These are phyloP conservation scores for Rhizoclosmatium globosum DNA, from an alignment of 192 early-diverging fungal genomes.

Conservation along the genomic window DNA sequence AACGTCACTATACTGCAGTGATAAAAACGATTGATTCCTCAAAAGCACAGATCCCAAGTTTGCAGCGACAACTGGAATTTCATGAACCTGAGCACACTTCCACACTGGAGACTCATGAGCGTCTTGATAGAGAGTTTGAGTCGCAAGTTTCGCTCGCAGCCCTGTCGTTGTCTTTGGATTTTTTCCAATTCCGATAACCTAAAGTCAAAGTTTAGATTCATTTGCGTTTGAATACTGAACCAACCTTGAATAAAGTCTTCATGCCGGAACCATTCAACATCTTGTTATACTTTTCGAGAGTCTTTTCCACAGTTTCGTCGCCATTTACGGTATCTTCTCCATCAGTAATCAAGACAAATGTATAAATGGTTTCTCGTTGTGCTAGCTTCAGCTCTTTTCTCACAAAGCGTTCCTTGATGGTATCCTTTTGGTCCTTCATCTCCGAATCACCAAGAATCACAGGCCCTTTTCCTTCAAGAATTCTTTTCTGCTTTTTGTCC, in stretches of 20 bases:
- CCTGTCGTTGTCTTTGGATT: not conserved
- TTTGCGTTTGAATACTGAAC: not conserved
- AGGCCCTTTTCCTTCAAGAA: not conserved
- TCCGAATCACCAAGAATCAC: not conserved
- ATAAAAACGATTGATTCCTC: not conserved
- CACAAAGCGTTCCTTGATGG: not conserved
- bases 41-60: not conserved
- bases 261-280: not conserved
- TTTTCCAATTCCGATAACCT: conserved; percentile 15
- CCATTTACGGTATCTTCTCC: not conserved
- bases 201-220: not conserved
- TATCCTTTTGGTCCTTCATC: not conserved
- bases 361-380: not conserved
- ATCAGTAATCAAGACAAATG: conserved; percentile 7
- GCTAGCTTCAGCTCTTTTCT: not conserved
- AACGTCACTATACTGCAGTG: not conserved
- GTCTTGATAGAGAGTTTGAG: not conserved
- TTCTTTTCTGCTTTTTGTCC: not conserved
- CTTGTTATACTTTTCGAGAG: not conserved
- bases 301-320: not conserved
- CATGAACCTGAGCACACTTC: not conserved
- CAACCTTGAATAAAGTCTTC: not conserved
- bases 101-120: conserved; percentile 2
- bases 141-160: not conserved
- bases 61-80: conserved; percentile 20